Evolutionary conservation across 2,329 filamentous ascomycete genomes (phyloP), one percentile per base, ranked within the genome.

Genomic region (Stachybotrys echinatus): DNA sequence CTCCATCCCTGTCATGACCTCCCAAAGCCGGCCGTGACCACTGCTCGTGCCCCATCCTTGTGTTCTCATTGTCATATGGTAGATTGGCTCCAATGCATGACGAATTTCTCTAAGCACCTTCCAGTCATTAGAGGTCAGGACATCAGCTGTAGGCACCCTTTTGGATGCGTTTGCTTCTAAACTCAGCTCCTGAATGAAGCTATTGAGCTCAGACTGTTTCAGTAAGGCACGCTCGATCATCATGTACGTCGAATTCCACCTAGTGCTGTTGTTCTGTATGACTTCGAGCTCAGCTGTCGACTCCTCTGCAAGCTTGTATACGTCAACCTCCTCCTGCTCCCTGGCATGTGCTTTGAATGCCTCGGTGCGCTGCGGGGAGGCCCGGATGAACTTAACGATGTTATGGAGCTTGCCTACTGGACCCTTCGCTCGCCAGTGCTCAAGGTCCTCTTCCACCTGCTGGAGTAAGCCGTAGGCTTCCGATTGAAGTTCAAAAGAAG

Each of bases 241-340:
- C 23, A 50, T 40, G 27, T 47, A 50, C n/a, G 37, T 50, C 22
- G 22, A 50, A 42, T 49, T 47, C 48, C 22, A 52, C 37, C 39
- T 49, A 5, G 31, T 52, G 37, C 31, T n/a, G 19, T 43, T 52
- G 18, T 52, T 52, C 27, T 52, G 27, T 48, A 48, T 50, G 12
- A 52, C 48, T 50, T 52, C 47, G 6, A 50, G 47, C 50, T 52
- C 31, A 38, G 40, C 48, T 6, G 45, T 52, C 42, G 39, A 48
- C 23, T 52, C 44, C 44, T 52, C 50, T 34, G 38, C 40, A 50
- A 48, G 44, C 48, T 52, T 52, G 42, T 50, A 52, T 20, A 23
- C 23, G 19, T 47, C 39, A 44, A n/a, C 50, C 40, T 48, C 48
- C 22, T 50, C 45, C 45, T 50, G 37, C 42, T 49, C 44, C 44